Percentiles rank a stretch among this genome's conserved stretches.
Evolutionary conservation across 306 rosid species (phyloP).

Genomic region (Prunus mongolica): DNA sequence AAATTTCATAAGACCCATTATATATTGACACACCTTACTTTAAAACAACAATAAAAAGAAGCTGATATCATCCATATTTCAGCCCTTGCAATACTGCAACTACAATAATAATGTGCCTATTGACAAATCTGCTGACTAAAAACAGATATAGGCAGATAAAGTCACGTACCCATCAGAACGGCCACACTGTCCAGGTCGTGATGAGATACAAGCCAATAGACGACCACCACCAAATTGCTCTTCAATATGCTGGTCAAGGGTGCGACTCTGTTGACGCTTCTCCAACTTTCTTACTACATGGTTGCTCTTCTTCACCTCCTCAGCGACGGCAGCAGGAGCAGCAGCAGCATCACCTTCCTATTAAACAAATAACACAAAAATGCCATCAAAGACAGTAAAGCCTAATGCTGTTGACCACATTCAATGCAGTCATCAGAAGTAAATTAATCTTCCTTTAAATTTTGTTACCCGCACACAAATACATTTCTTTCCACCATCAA

Average conservation of each 20-base stretch:
- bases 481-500: neutral
- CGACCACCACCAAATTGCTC: conserved; percentile 60
- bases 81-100: neutral
- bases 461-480: neutral
- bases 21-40: neutral
- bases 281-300: conserved; percentile 50
- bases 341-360: conserved; percentile 39
- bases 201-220: conserved; percentile 56
- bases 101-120: neutral
- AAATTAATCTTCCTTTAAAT: neutral
- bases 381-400: neutral
- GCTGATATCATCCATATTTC: neutral
- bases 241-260: conserved; percentile 50
- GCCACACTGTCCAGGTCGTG: conserved; percentile 63
- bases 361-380: neutral
- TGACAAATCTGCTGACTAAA: neutral
- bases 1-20: neutral
- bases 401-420: neutral
- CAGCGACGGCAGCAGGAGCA: conserved; percentile 22
- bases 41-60: neutral
- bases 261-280: conserved; percentile 43
- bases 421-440: neutral
- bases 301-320: conserved; percentile 55
- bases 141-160: neutral
- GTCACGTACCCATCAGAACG: conserved; percentile 55